Base-by-base conservation (phyloP, 805 yeast species). In the Candida patagonica region DNA sequence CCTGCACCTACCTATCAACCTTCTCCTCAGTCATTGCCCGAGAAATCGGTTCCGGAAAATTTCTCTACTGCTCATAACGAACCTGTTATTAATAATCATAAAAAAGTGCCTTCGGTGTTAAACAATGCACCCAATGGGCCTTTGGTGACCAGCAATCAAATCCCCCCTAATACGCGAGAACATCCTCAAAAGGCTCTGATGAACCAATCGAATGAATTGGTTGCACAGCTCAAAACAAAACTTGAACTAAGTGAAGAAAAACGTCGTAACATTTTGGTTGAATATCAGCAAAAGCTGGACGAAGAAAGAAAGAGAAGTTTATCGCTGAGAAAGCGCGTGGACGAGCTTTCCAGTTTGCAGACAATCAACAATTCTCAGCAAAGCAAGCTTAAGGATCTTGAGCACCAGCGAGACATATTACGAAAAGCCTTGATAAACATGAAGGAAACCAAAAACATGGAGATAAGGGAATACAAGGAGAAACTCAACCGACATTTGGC, bases 231-330 rank as follows among this genome's bases (percentile, higher is more conserved):
- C 16, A 19, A 20, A 5, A 19, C n/a, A 13, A 43, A 44, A 25
- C 41, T 49, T 21, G 30, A 44, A 20, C 48, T 44, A 26, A 37
- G 49, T 7, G 52, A 51, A 17, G 52, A 49, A 7, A 40, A 40
- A 20, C 39, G 48, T 8, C 37, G 48, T 6, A 29, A 27, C n/a
- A 22, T 41, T 23, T 35, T 49, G 37, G 25, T 48, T 15, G 51
- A 51, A 15, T 48, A 49, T 39, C 48, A 48, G 33, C 44, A 48
- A 26, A 49, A 46, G 36, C 42, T 51, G 13, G 55, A 51, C 35
- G 29, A 24, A 2, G 53, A 50, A 39, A 43, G 53, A 16, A 38
- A 42, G 17, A 37, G 42, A 22, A 42, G 34, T 6, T 10, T 42
- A 26, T 47, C 46, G 26, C 42, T 51, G 29, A 48, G 49, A 29